These are phyloP conservation scores for Lathyrus oleraceus DNA, from an alignment of 306 rosid species.

Conservation along the genomic window DNA sequence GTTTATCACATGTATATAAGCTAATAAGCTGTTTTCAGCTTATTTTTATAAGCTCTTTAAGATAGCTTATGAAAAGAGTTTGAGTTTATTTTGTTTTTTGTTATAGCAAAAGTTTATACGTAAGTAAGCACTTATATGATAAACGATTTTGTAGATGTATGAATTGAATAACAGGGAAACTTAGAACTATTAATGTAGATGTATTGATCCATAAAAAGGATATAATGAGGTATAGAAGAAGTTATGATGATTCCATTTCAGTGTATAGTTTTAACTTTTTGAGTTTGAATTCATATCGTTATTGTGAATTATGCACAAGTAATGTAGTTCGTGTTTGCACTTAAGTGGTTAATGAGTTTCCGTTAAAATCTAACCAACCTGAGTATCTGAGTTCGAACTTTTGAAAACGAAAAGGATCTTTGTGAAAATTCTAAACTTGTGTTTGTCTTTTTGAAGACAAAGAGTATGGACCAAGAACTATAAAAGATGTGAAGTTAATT, in stretches of 20 bases:
- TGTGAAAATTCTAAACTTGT: neutral
- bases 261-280: neutral
- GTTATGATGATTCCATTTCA: neutral
- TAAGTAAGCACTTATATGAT: neutral
- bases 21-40: neutral
- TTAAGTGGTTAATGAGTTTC: neutral
- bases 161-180: neutral
- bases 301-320: neutral
- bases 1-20: neutral
- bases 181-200: neutral
- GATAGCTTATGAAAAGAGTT: neutral
- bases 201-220: conserved; percentile 6
- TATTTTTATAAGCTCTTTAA: neutral
- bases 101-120: neutral
- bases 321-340: too few relatives aligned
- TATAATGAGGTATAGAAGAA: neutral
- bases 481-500: conserved; percentile 88
- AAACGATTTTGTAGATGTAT: neutral
- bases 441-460: conserved; percentile 56
- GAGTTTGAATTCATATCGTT: neutral
- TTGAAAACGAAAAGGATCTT: neutral
- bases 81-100: neutral
- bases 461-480: conserved; percentile 83
- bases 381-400: neutral
- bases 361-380: neutral